These are phyloP conservation scores for Vickermania ingenoplastis DNA, from an alignment of 208 protist species.

Conservation along the genomic window DNA sequence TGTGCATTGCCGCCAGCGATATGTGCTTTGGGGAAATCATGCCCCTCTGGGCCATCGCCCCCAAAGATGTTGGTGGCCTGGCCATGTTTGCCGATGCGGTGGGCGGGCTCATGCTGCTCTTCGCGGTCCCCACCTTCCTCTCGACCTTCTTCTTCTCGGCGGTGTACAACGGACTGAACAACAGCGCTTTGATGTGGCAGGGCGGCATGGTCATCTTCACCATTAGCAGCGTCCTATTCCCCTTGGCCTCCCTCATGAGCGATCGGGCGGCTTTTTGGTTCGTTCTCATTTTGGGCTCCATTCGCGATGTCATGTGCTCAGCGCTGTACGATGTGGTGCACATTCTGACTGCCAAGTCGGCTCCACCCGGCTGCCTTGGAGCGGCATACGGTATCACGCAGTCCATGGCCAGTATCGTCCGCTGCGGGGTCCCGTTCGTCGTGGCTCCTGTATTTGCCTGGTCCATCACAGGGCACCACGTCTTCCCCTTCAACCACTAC, in stretches of 20 bases:
- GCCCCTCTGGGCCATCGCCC: constrained; percentile 49
- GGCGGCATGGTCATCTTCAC: constrained; percentile 10
- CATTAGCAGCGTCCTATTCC: constrained; percentile 5
- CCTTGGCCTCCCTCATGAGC: constrained; percentile 1
- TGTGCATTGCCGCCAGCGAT: constrained; percentile 40
- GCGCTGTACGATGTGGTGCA: constrained; percentile 45
- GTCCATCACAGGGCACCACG: constrained; percentile 19
- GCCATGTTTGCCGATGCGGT: constrained; percentile 20
- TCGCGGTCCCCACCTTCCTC: constrained; percentile 31
- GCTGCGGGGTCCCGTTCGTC: constrained; percentile 32
- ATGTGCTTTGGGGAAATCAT: constrained; percentile 38
- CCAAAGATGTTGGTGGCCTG: constrained; percentile 29
- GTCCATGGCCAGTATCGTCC: constrained; percentile 23
- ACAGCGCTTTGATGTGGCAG: constrained; percentile 38
- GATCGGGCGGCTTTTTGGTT: constrained; percentile 5
- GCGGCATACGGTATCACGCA: constrained; percentile 56
- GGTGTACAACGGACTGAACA: constrained; percentile 19
- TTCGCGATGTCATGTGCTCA: constrained; percentile 30
- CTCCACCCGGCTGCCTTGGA: constrained; percentile 34
- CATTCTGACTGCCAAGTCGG: constrained; percentile 40
- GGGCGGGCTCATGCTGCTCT: constrained; percentile 34
- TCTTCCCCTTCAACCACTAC: constrained; percentile 46
- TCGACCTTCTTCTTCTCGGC: constrained; percentile 35
- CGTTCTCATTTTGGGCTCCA: constrained; percentile 21
- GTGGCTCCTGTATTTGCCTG: constrained; percentile 50